Evolutionary conservation across 768 basidiomycete species (phyloP).

Genomic region (Trametopsis cervina): DNA sequence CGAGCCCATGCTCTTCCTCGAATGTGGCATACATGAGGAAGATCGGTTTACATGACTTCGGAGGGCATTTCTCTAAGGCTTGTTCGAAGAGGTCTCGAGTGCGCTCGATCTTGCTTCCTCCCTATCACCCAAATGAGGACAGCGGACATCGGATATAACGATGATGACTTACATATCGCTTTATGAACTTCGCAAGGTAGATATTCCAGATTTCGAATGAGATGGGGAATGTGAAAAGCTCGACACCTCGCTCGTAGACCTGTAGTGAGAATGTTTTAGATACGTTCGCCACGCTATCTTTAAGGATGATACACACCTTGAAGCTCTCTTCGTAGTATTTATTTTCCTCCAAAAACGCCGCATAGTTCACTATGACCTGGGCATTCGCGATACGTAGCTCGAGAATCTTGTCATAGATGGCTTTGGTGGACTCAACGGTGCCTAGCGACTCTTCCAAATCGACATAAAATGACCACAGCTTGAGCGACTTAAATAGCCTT

Average conservation of each 20-base stretch:
- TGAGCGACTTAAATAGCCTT: slow-evolving; percentile 94
- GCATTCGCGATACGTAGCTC: slow-evolving; percentile 97
- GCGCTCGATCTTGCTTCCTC: slow-evolving; percentile 89
- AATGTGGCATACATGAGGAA: slow-evolving; percentile 95
- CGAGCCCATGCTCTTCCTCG: slow-evolving; percentile 92
- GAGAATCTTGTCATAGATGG: slow-evolving; percentile 92
- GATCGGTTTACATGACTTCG: slow-evolving; percentile 89
- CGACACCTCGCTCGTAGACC: slow-evolving; percentile 96
- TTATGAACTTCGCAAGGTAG: slow-evolving; percentile 93
- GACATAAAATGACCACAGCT: slow-evolving; percentile 98
- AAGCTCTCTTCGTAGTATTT: slow-evolving; percentile 98
- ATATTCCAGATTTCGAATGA: slow-evolving; percentile 99
- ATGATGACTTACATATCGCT: slow-evolving; percentile 72
- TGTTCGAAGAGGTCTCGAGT: slow-evolving; percentile 98
- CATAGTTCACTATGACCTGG: slow-evolving; percentile 95
- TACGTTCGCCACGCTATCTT: neutral
- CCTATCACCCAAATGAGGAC: slow-evolving; percentile 35
- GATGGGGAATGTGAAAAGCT: slow-evolving; percentile 95
- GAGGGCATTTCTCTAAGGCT: slow-evolving; percentile 91
- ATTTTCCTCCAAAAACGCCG: slow-evolving; percentile 95
- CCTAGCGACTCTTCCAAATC: slow-evolving; percentile 98
- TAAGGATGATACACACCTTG: slow-evolving; percentile 49
- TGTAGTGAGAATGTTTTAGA: slow-evolving; percentile 21
- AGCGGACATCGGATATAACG: neutral
- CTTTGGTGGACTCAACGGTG: slow-evolving; percentile 84